Evolutionary conservation across 1,139 yeast genomes (phyloP), one percentile per base, ranked within the genome.

Genomic region (Nakaseomyces nivariensis): DNA sequence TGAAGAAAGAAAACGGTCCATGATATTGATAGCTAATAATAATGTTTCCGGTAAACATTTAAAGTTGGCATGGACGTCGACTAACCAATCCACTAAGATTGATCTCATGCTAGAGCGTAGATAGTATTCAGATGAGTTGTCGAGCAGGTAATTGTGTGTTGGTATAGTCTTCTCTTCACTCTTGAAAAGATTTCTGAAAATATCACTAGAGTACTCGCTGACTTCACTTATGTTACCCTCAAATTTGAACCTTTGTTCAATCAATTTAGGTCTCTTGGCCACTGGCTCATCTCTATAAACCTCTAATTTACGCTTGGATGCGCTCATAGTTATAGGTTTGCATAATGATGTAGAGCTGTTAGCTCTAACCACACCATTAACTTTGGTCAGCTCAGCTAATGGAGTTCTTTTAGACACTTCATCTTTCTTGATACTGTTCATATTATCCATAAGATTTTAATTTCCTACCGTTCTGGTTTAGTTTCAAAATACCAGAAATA

Each of bases 71-170:
- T 90, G 97, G 68, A 90, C 94, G 66, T 89, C 95, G 17, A 89
- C 88, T 56, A 90, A 74, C 97, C 97, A 90, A 67, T 90, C 97
- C 25, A 90, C 87, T 55, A 90, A 72, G 45, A 90, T 85, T 7
- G 90, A 84, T 57, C 97, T 78, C 88, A 87, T 85, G 56, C 81
- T 79, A 55, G 96, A 94, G 60, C 83, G 79, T 56, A 87, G 70
- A 51, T 82, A 51, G 75, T 75, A 69, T 81, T 92, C 52, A n/a
- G 62, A 61, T 5, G 60, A 56, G 10, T 52, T 45, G 32, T 58
- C 61, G 29, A 37, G 37, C n/a, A 89, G 71, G 62, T 87, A 88
- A 57, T 79, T 76, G 4, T 89, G 72, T 58, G 80, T 82, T 9
- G 96, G 95, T 63, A 85, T 73, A 55, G 88, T 85, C 60, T 76